Evolutionary conservation across 2,329 filamentous ascomycete genomes (phyloP), one percentile per base, ranked within the genome.

Genomic region (Laburnicola sp.): DNA sequence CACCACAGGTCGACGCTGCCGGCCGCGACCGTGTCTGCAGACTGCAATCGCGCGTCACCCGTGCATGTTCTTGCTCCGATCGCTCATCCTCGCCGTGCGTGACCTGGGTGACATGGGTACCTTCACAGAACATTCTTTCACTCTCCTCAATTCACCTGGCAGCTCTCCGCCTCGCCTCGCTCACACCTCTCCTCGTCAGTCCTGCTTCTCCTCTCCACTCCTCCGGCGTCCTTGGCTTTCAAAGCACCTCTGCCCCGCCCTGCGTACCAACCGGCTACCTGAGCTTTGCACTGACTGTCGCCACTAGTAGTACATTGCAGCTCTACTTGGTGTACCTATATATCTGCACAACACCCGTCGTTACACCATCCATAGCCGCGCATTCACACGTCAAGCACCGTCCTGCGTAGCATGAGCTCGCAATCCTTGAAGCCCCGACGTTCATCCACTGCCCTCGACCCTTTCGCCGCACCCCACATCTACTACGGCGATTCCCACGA

Each of bases 401-500:
- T 44, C 60, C 63, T 43, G 58, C 66, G 58, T 68, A 72, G 69
- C 68, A 74, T 74, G 71, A 72, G 60, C 70, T 74, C 71, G 71
- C 71, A 73, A 73, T 62, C 62, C 53, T 63, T 47, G 32, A 67
- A 68, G 50, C 58, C 62, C 48, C 70, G 70, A 48, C 74, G 72
- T 58, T 65, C 66, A 55, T 75, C 73, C 51, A 77, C 78, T 45
- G 60, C 50, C 54, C 65, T 77, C 58, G 83, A 86, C 67, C 83
- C 83, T 4, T 81, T 79, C 62, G 81, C 82, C 32, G 75, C 81
- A 34, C 77, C 83, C 6, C 77, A 82, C 54, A 71, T 84, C 57
- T 86, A 86, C 70, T 86, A 86, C 72, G 82, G 82, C 58, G 75
- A 80, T 45, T 76, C 76, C 51, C 74, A 79, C 56, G 58, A 60